Base-by-base conservation (phyloP, 2,329 filamentous ascomycete genomes). In the Fusarium guadeloupense region DNA sequence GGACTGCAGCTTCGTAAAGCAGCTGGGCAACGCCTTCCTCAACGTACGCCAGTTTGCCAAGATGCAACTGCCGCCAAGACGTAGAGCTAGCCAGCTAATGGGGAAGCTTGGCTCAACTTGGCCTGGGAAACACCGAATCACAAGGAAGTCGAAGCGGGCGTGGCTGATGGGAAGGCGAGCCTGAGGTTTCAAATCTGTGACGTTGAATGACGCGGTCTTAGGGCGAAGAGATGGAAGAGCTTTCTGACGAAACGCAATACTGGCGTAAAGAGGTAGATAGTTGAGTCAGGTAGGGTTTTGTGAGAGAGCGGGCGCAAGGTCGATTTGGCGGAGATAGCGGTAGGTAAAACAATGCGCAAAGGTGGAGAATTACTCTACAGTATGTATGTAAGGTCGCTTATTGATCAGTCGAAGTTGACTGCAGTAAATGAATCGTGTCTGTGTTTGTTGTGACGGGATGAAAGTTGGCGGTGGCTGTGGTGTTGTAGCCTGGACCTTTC, bases 41-140 rank as follows among this genome's bases (percentile, higher is more conserved):
- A n/a, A n/a, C 19, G 14, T 58, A 41, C 54, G 54, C 49, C 39
- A 48, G 40, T 56, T 54, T 51, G 62, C 62, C 62, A 66, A 65
- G 51, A 34, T 54, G 35, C 40, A 53, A 63, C 48, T 52, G 58
- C 43, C 46, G 58, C 58, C 62, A 66, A 65, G 62, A 48, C 53
- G 48, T 41, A 63, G 42, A 64, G 62, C 28, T 30, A 30, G 45
- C 60, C 25, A 58, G 52, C 40, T 51, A 52, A 50, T 43, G 34
- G 44, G 33, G 30, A 66, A 63, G 62, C 58, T 45, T 59, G 62
- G 53, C 58, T 63, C 56, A 58, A 54, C 62, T 43, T 45, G 57
- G 38, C 33, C 41, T 44, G 26, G 57, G 40, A 40, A 57, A 40
- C 23, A 46, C 60, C 50, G 41, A 62, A 61, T 64, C 60, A 57